Evolutionary conservation across 306 rosid species (phyloP), one percentile per base, ranked within the genome.

Genomic region (Dicorynia guianensis): DNA sequence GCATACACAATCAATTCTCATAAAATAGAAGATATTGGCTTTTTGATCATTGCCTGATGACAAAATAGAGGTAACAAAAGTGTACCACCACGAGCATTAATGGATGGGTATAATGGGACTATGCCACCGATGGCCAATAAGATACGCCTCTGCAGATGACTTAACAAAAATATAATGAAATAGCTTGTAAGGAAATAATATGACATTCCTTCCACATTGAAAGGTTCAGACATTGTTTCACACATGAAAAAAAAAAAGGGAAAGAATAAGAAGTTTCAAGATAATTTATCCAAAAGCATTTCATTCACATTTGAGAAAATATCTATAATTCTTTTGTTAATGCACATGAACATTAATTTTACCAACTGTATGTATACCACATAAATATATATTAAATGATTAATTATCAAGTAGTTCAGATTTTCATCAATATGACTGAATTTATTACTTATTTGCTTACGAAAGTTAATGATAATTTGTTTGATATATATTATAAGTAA

Each of bases 1-100:
- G 63, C 72, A 50, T 42, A 48, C 11, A 20, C 35, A 73, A 65
- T 71, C 59, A 50, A 48, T 12, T 55, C 60, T 64, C n/a, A 68
- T 49, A 67, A 47, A 60, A 69, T 17, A 48, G 14, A 19, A 49
- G 30, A 15, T 35, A 35, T 11, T 71, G 30, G 49, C 15, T 7
- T 30, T 75, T 64, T 43, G 35, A 14, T 7, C 53, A 15, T 34
- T 59, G 35, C 13, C 11, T 65, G 25, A 66, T 67, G 8, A 49
- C 34, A 36, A 35, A 40, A 33, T 65, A 6, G 4, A 57, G 61
- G 47, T 12, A 76, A 67, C 47, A 34, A 40, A n/a, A 55, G 50
- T 38, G 34, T 15, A 30, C 7, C 25, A 30, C 38, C 30, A 7
- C 30, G 4, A 0, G 13, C 42, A 40, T 7, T 35, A 19, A 39